Evolutionary conservation across 176 grass and related monocot species (phyloP), one percentile per base, ranked within the genome.

Genomic region (Phragmites australis): DNA sequence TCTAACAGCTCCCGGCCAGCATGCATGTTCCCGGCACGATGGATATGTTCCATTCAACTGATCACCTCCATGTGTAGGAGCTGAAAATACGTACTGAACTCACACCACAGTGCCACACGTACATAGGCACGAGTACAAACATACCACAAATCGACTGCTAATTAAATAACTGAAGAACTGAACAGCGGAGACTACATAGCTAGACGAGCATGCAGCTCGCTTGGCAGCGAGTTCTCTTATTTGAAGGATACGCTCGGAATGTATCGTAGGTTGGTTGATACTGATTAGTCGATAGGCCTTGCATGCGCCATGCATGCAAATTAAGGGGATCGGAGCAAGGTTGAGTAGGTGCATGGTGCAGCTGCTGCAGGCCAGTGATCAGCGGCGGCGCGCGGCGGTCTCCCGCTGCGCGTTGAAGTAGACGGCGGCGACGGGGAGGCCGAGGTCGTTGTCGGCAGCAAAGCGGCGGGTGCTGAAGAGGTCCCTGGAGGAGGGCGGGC

Each of bases 321-420:
- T 80, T 16, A 3, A 29, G 14, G 18, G 29, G 6, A 47, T 47
- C 12, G n/a, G 9, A 40, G 48, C 59, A 62, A 16, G 0, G 15
- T 17, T 30, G 42, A 6, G 43, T 43, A 27, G 39, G 6, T 37
- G 16, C 31, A 19, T 19, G 40, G 18, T 60, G 74, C 2, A 27
- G 27, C 47, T 31, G 74, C 74, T 19, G 56, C 27, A 9, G 75
- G 6, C 37, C 31, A 19, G 44, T 15, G n/a, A 17, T 82, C 80
- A 97, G 72, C 94, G 91, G 81, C 94, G 87, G 61, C 93, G 93
- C 1, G 93, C 93, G 4, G 93, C 90, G 19, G 87, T 89, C 87
- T 92, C 90, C 25, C 90, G 64, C 63, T 92, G 90, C 51, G 80
- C 83, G 57, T 92, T 89, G 90, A 92, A 92, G 83, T 92, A 92